phyloP scores from a whole-genome alignment of 1,284 basidiomycete species.

The Fomes fomentarius region DNA sequence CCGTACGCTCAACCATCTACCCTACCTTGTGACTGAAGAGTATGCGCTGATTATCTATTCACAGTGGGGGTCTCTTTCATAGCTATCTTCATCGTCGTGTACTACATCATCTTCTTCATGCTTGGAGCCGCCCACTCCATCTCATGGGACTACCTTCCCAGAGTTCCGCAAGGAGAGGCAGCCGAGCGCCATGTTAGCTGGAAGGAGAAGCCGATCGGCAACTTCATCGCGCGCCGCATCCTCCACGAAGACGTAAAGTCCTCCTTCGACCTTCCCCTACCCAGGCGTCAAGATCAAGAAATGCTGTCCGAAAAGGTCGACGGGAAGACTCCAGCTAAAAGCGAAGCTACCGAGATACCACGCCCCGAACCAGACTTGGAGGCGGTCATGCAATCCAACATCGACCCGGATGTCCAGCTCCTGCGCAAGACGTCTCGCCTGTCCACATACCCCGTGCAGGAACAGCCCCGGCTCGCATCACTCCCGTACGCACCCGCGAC shows the following conservation, averaged over 20 bases:
- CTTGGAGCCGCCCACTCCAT: constrained; percentile 41
- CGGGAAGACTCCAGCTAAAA: background rate
- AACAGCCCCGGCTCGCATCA: constrained; percentile 14
- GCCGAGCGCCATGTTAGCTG: constrained; percentile 38
- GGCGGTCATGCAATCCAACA: too few relatives aligned
- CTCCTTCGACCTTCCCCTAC: background rate
- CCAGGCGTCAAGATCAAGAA: constrained; percentile 13
- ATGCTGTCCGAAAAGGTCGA: constrained; percentile 14
- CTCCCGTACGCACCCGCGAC: constrained; percentile 1
- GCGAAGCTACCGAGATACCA: background rate
- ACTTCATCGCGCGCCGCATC: constrained; percentile 31
- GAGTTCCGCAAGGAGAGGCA: constrained; percentile 41
- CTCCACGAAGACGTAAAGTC: constrained; percentile 11
- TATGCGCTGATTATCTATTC: background rate
- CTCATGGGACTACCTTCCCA: constrained; percentile 43
- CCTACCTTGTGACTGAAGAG: background rate
- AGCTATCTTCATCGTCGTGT: constrained; percentile 43
- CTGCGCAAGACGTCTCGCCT: constrained; percentile 35
- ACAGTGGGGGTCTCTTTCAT: constrained; percentile 45
- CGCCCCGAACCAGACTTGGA: constrained; percentile 1
- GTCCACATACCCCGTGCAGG: constrained; percentile 25
- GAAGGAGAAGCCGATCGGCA: constrained; percentile 43
- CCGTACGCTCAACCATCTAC: constrained; percentile 31
- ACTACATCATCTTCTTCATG: constrained; percentile 43
- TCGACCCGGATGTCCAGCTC: constrained; percentile 38